Conservation (phyloP, 345 rosid species). For the Salix purpurea region DNA sequence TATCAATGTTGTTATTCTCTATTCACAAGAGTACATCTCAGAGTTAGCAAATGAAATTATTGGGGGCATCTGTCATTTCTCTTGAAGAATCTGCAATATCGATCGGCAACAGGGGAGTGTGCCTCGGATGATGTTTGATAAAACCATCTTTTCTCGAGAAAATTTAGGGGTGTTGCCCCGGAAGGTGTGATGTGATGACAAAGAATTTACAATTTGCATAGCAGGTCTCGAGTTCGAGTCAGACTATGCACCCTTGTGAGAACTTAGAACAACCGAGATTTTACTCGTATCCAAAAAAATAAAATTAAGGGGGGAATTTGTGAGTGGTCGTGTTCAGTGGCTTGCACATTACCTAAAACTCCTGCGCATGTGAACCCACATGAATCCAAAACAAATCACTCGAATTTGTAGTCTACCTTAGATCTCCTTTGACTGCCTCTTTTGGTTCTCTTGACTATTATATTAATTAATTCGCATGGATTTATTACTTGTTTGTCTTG, state of each 20-base stretch:
- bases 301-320: background rate
- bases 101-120: background rate
- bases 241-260: too few relatives aligned
- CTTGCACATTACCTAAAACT: background rate
- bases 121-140: background rate
- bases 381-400: conserved; percentile 6
- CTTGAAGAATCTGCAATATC: background rate
- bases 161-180: background rate
- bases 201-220: accelerated
- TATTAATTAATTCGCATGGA: background rate
- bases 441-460: background rate
- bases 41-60: background rate
- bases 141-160: background rate
- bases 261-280: too few relatives aligned
- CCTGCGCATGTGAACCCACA: conserved; percentile 21
- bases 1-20: conserved; percentile 5
- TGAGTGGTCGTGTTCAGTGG: conserved; percentile 3
- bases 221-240: too few relatives aligned
- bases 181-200: accelerated
- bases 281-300: too few relatives aligned
- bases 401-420: background rate
- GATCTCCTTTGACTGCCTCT: background rate
- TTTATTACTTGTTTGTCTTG: background rate
- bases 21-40: background rate
- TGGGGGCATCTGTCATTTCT: background rate